Evolutionary conservation across 108 stramenopile species (phyloP), one percentile per base, ranked within the genome.

Genomic region (Discostella pseudostelligera): DNA sequence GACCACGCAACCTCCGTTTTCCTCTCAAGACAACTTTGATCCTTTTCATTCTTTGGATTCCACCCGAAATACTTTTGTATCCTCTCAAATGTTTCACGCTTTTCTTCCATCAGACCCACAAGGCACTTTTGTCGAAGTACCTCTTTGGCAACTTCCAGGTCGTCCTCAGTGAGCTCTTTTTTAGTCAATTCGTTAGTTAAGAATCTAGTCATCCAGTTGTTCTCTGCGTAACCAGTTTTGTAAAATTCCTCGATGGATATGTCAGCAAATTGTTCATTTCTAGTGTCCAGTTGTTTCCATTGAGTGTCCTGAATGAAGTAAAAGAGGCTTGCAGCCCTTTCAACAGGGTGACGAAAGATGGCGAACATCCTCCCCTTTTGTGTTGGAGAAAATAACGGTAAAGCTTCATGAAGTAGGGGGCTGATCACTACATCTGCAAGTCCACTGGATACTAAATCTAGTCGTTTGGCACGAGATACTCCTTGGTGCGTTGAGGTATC

Each of bases 1-100:
- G 81, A 59, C 81, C 81, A 82, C 7, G 77, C 56, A 72, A 67
- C 74, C 56, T 78, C 67, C 36, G 74, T 16, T 49, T 70, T 78
- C 51, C 74, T 74, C 37, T 64, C 66, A 13, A 74, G 46, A 50
- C 81, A 82, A 0, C 74, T 78, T 51, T 69, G 29, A 39, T 70
- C 69, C 1, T 39, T 20, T 19, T 61, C 61, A 62, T 67, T 58
- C 48, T 65, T 56, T 8, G 63, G 44, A 45, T 24, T 65, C 68
- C 65, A 79, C 55, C 69, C 68, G 71, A 80, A 80, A 59, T 75
- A 71, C 36, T 53, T 64, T 35, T 70, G 59, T 14, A 80, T 57
- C 28, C 79, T 59, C 9, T 73, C 62, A 57, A 80, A 75, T 1
- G 79, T 57, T 56, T 75, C 73, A 36, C 44, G 62, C 44, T 80